Percentiles rank a stretch among this genome's conserved stretches.
These are phyloP conservation scores for Spongiforma sp. DNA, from an alignment of 1,284 basidiomycete genomes.

Conservation along the genomic window DNA sequence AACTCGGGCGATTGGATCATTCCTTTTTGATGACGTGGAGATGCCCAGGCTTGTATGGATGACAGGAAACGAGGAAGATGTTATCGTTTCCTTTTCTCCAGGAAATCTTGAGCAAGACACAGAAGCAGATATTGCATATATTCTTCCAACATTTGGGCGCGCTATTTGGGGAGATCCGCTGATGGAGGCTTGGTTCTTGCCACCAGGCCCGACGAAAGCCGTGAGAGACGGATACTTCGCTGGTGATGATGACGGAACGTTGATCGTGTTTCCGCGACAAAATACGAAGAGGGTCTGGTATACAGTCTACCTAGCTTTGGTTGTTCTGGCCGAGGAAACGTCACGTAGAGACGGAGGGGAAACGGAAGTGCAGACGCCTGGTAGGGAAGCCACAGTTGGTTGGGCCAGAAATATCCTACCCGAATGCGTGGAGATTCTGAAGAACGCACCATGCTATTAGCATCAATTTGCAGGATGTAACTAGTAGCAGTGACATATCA, in stretches of 20 bases:
- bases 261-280: slow-evolving; percentile 49
- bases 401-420: slow-evolving; percentile 52
- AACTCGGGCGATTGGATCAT: slow-evolving; percentile 71
- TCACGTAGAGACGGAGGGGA: too few relatives aligned
- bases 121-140: slow-evolving; percentile 42
- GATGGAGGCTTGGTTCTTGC: slow-evolving; percentile 64
- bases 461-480: too few relatives aligned
- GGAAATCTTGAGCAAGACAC: slow-evolving; percentile 18
- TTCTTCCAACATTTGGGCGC: slow-evolving; percentile 56
- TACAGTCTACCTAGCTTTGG: slow-evolving; percentile 62
- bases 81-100: slow-evolving; percentile 44
- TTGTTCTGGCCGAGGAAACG: slow-evolving; percentile 47
- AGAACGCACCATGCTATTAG: slow-evolving; percentile 54
- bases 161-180: slow-evolving; percentile 79
- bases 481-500: too few relatives aligned
- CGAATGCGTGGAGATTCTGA: slow-evolving; percentile 45
- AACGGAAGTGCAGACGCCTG: too few relatives aligned
- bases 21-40: slow-evolving; percentile 76
- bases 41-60: slow-evolving; percentile 69
- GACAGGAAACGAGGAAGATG: slow-evolving; percentile 59
- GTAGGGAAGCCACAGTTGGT: slow-evolving; percentile 8
- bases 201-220: slow-evolving; percentile 50
- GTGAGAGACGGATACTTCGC: slow-evolving; percentile 64
- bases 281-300: slow-evolving; percentile 75
- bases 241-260: slow-evolving; percentile 44